Base-by-base conservation (phyloP, 805 yeast species). In the Candida taoyuanica region DNA sequence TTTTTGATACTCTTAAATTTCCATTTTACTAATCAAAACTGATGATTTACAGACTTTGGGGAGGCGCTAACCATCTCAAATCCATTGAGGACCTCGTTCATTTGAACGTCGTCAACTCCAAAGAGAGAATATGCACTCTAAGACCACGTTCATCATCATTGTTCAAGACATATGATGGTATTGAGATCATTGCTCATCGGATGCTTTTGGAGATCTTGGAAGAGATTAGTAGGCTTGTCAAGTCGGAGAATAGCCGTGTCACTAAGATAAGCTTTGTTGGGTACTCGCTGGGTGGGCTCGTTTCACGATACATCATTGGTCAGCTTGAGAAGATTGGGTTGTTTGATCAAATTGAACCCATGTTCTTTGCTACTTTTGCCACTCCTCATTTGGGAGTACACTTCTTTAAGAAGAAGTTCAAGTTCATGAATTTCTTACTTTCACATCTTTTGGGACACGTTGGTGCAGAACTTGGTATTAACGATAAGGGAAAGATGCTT, bases 241-340 rank as follows among this genome's bases (percentile, higher is more conserved):
- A 43, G 13, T 62, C 63, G 9, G 39, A 60, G 32, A 51, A 52
- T 39, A 21, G 23, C 5, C 26, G 23, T 3, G 60, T 74, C 51
- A 61, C 65, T 12, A 70, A 78, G 48, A 73, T 91, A 34, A 84
- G 94, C 44, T 67, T 91, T 29, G 70, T 85, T 3, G 96, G 98
- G 0, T 91, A 89, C 58, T 85, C 96, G 0, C 64, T 91, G 42
- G 97, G 98, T 17, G 98, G 98, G 0, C 62, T 89, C 25, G 76
- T 91, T 23, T 70, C 88, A 0, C 67, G 97, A 35, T 88, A 85
- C 57, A 80, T 87, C 18, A 69, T 88, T 33, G 97, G 97, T 2
- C 68, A 82, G 32, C 64, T 78, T 46, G 73, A 58, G 59, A 80
- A 67, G 44, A 72, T 65, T 49, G 68, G 63, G 43, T 74, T 70